A percentile compares a stretch with the other conserved stretches of the same genome.
phyloP scores from a whole-genome alignment of 2,329 filamentous ascomycete species.

The Alternaria sp. region DNA sequence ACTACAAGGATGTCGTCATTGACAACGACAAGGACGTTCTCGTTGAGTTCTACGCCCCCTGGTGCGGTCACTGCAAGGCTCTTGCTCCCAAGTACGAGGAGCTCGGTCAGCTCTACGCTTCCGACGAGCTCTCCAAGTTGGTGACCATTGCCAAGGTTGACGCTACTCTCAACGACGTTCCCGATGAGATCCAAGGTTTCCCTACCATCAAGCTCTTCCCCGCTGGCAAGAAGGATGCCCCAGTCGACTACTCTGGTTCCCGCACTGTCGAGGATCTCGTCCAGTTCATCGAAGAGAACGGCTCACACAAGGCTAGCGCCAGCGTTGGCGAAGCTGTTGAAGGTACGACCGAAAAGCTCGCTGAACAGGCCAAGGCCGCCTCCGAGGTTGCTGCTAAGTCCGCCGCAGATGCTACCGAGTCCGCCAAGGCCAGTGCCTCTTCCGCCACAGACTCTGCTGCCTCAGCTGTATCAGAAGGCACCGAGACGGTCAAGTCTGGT shows the following conservation, averaged over 20 bases:
- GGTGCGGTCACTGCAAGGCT: conserved; percentile 76
- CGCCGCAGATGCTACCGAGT: conserved; percentile 44
- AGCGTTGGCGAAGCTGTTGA: conserved; percentile 49
- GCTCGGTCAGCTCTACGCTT: conserved; percentile 65
- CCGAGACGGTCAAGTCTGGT: conserved; percentile 47
- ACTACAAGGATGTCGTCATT: conserved; percentile 89
- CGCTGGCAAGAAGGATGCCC: conserved; percentile 84
- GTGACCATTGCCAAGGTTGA: conserved; percentile 88
- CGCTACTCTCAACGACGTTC: conserved; percentile 93
- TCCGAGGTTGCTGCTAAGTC: conserved; percentile 48
- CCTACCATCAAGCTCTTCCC: conserved; percentile 99
- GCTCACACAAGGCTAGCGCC: conserved; percentile 82
- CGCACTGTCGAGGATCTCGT: conserved; percentile 92
- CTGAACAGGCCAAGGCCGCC: conserved; percentile 52
- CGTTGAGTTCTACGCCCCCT: conserved; percentile 96
- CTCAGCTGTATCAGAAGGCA: conserved; percentile 43
- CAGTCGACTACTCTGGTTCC: conserved; percentile 85
- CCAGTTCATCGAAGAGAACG: conserved; percentile 93
- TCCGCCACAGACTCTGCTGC: conserved; percentile 49
- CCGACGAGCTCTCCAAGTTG: conserved; percentile 62
- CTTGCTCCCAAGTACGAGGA: conserved; percentile 74
- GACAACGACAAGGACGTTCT: conserved; percentile 97
- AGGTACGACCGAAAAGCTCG: conserved; percentile 49
- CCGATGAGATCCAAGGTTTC: conserved; percentile 96
- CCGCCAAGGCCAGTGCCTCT: conserved; percentile 56